Conservation (phyloP, 83 land plant genomes). For the Larix sibirica region DNA sequence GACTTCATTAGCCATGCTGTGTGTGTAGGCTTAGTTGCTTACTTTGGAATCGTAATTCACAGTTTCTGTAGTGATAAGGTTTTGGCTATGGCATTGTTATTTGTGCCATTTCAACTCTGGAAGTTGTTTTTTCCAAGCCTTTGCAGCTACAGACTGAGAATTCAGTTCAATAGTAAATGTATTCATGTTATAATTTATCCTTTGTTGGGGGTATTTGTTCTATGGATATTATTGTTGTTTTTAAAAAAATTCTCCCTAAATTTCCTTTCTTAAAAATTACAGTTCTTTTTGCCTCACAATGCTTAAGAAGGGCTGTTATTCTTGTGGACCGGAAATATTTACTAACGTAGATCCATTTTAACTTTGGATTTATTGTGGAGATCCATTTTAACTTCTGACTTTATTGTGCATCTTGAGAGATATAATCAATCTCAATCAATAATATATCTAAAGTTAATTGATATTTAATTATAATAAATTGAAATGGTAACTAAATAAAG, state of each 20-base stretch:
- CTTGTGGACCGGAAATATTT: neutral
- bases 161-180: constrained; percentile 5
- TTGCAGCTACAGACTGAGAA: neutral
- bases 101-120: neutral
- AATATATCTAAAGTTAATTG: no score
- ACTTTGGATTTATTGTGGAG: no score
- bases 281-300: neutral
- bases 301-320: neutral
- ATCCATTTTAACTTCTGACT: no score
- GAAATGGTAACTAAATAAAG: no score
- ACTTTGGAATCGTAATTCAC: constrained; percentile 6
- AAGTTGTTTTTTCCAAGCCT: constrained; percentile 14
- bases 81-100: constrained; percentile 11
- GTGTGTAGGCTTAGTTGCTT: constrained; percentile 3
- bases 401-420: no score
- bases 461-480: no score
- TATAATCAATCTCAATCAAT: no score
- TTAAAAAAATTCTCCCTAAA: neutral
- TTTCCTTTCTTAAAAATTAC: neutral
- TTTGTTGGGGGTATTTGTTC: neutral
- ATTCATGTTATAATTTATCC: constrained; percentile 3
- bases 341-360: no score
- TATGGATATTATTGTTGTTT: neutral
- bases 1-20: constrained; percentile 11
- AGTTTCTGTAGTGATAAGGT: constrained; percentile 11